These are phyloP conservation scores for Pleomassaria siparia DNA, from an alignment of 2,329 filamentous ascomycete species.

Conservation along the genomic window DNA sequence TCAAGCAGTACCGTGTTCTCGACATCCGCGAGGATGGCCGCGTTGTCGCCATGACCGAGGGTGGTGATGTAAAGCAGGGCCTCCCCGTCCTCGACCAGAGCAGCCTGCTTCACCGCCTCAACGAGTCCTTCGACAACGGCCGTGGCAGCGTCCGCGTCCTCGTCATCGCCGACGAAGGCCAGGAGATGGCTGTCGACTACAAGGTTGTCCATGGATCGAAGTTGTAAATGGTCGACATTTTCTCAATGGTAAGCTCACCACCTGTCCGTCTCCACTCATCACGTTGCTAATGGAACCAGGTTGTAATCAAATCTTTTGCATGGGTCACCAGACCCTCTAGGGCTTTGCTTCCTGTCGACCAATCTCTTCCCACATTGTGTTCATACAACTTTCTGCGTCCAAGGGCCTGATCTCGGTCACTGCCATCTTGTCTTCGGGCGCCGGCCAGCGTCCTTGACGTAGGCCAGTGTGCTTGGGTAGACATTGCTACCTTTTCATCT, in stretches of 20 bases:
- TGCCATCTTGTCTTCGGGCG: constrained; percentile 18
- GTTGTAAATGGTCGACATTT: constrained; percentile 52
- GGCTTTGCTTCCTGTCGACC: constrained; percentile 38
- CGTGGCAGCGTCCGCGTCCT: constrained; percentile 92
- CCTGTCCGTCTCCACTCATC: neutral
- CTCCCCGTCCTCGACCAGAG: constrained; percentile 95
- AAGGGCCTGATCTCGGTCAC: constrained; percentile 20
- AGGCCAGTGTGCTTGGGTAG: constrained; percentile 14
- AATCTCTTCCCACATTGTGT: constrained; percentile 38
- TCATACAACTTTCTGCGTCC: constrained; percentile 32
- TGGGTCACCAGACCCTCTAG: constrained; percentile 32
- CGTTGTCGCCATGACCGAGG: constrained; percentile 98
- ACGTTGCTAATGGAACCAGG: constrained; percentile 22
- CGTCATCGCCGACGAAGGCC: constrained; percentile 89
- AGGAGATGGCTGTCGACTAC: constrained; percentile 97
- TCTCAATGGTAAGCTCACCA: constrained; percentile 33
- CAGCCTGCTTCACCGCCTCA: constrained; percentile 78
- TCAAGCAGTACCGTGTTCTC: constrained; percentile 99
- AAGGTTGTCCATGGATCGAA: constrained; percentile 88
- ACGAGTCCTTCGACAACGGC: constrained; percentile 83
- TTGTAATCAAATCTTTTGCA: constrained; percentile 29
- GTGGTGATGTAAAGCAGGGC: constrained; percentile 95
- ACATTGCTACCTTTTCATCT: constrained; percentile 8
- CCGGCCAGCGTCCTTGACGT: constrained; percentile 14
- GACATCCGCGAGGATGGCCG: constrained; percentile 84